A percentile compares a stretch with the other conserved stretches of the same genome.
phyloP scores from a whole-genome alignment of 768 basidiomycete genomes.

The Rhizopogon vulgaris region DNA sequence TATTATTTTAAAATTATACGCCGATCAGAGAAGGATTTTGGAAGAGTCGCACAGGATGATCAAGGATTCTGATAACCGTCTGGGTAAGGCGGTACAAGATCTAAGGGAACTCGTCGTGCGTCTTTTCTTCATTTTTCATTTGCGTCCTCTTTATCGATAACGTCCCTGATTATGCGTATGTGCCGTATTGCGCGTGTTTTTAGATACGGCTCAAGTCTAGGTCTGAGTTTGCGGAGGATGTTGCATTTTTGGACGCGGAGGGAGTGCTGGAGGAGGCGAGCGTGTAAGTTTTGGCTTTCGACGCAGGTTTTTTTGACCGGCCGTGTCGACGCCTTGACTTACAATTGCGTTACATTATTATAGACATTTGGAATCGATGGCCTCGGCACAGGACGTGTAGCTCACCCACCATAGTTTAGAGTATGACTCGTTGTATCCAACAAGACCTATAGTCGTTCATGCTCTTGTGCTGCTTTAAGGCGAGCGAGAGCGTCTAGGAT shows the following conservation, averaged over 20 bases:
- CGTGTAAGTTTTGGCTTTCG: conserved; percentile 25
- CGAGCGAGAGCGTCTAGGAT: conserved; percentile 62
- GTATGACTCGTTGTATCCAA: conserved; percentile 4
- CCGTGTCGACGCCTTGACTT: conserved; percentile 7
- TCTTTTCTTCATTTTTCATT: conserved; percentile 16
- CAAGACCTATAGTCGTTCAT: conserved; percentile 8
- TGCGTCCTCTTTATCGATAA: conserved; percentile 8
- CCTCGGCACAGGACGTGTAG: neutral
- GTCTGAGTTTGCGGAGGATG: conserved; percentile 25
- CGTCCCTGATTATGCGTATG: conserved; percentile 3
- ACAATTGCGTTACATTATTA: neutral
- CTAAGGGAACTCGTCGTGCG: conserved; percentile 65
- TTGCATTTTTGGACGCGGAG: conserved; percentile 52
- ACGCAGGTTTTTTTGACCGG: neutral
- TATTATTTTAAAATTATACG: neutral
- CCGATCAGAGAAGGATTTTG: conserved; percentile 51
- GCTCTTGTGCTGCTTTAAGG: conserved; percentile 43
- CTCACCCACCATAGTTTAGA: neutral
- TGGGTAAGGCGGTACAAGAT: conserved; percentile 58
- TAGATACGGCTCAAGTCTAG: conserved; percentile 24
- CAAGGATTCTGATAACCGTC: conserved; percentile 51
- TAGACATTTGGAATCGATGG: conserved; percentile 1
- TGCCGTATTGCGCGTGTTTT: conserved; percentile 2
- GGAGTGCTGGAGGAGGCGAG: conserved; percentile 48
- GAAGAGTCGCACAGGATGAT: conserved; percentile 84